phyloP scores from a whole-genome alignment of 2,329 filamentous ascomycete genomes.

The Celoporthe dispersa region DNA sequence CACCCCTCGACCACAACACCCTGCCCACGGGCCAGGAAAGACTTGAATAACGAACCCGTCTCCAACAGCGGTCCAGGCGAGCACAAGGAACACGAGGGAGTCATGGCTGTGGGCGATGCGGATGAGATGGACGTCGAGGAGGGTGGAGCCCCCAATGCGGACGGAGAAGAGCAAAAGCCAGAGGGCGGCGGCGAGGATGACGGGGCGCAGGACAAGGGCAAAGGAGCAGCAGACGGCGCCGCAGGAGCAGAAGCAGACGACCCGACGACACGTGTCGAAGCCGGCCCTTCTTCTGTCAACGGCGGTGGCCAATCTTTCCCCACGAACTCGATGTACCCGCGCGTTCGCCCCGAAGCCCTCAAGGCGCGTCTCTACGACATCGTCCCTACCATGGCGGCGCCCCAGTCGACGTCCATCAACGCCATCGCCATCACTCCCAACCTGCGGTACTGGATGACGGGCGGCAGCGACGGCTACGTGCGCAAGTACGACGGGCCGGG shows the following conservation, averaged over 20 bases:
- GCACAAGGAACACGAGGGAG: conserved; percentile 47
- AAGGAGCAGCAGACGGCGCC: conserved; percentile 36
- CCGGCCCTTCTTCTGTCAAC: conserved; percentile 2
- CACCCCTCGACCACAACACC: not conserved
- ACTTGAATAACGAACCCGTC: conserved; percentile 38
- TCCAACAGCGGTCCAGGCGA: conserved; percentile 51
- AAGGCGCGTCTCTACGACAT: conserved; percentile 88
- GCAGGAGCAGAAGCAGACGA: conserved; percentile 24
- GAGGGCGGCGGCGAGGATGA: conserved; percentile 46
- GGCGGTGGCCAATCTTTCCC: no score
- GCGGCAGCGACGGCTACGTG: conserved; percentile 93
- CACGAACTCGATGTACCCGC: conserved; percentile 56
- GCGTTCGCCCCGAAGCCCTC: conserved; percentile 76
- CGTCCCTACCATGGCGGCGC: conserved; percentile 93
- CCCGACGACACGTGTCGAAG: conserved; percentile 23
- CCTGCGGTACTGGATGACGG: conserved; percentile 92
- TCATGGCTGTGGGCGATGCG: conserved; percentile 38
- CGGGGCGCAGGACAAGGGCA: conserved; percentile 30
- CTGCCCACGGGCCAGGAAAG: conserved; percentile 43
- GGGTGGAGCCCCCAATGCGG: conserved; percentile 44
- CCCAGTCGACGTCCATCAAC: conserved; percentile 95
- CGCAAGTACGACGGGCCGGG: conserved; percentile 95
- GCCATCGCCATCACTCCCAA: conserved; percentile 90
- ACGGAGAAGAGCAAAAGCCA: conserved; percentile 40
- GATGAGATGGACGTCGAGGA: conserved; percentile 45